Conservation (phyloP, 805 yeast species). For the Jamesozyma jinghongensis region DNA sequence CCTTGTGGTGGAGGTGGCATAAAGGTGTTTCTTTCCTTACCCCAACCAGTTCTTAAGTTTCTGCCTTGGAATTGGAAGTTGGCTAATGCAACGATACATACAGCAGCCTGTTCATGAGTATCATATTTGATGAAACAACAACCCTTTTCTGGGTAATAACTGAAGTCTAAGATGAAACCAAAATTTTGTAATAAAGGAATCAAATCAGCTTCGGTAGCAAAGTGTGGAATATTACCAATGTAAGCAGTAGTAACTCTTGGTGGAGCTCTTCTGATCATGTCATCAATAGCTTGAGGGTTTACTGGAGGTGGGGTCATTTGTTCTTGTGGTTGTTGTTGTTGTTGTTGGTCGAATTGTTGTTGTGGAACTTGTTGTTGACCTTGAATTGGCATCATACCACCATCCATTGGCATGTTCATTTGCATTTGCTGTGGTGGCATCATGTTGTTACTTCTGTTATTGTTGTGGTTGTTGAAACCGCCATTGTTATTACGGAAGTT, state of each 20-base stretch:
- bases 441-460: constrained; percentile 3
- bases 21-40: constrained; percentile 44
- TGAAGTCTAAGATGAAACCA: constrained; percentile 75
- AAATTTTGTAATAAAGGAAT: constrained; percentile 67
- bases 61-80: constrained; percentile 61
- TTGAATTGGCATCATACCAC: constrained; percentile 14
- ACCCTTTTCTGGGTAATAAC: constrained; percentile 69
- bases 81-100: constrained; percentile 78
- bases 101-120: constrained; percentile 80
- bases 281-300: constrained; percentile 53
- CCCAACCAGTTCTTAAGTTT: constrained; percentile 81
- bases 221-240: constrained; percentile 76
- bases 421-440: constrained; percentile 15
- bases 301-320: constrained; percentile 29
- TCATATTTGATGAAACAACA: constrained; percentile 86
- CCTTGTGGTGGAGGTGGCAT: constrained; percentile 22
- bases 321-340: constrained; percentile 10
- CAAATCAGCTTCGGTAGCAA: constrained; percentile 62
- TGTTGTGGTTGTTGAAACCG: constrained; percentile 7
- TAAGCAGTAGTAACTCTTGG: constrained; percentile 64
- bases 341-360: constrained; percentile 9
- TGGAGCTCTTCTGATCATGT: constrained; percentile 69
- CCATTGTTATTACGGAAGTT: constrained; percentile 19
- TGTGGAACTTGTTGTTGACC: constrained; percentile 9
- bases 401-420: constrained; percentile 13